phyloP scores from a whole-genome alignment of 495 filamentous ascomycete species.

The Xanthoparmelia taractica region DNA sequence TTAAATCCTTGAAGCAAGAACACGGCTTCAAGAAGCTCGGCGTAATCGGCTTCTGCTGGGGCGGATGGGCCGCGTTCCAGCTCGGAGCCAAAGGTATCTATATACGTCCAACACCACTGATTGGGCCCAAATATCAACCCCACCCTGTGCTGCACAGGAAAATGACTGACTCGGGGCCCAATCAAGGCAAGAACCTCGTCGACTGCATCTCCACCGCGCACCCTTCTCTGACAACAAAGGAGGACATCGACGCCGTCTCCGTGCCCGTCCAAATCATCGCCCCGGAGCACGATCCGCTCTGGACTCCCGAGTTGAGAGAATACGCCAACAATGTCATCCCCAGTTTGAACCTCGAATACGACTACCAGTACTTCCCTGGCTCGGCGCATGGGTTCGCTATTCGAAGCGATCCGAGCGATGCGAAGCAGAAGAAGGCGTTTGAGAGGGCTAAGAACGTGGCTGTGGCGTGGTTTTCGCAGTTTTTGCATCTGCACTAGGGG shows the following conservation, averaged over 20 bases:
- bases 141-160: too few species aligned
- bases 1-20: conserved; percentile 36
- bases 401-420: conserved; percentile 37
- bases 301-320: conserved; percentile 45
- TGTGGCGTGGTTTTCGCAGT: conserved; percentile 39
- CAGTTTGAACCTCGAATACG: conserved; percentile 40
- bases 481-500: conserved; percentile 12
- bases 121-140: too few species aligned
- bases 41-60: conserved; percentile 55
- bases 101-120: background rate
- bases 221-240: conserved; percentile 41
- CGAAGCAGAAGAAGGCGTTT: conserved; percentile 40
- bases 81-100: conserved; percentile 36
- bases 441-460: conserved; percentile 40
- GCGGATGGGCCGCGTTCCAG: conserved; percentile 50
- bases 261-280: conserved; percentile 54
- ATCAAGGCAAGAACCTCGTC: conserved; percentile 40
- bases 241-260: conserved; percentile 44
- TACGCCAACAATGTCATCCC: conserved; percentile 38
- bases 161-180: too few species aligned
- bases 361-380: conserved; percentile 52
- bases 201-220: conserved; percentile 49
- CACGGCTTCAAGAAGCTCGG: conserved; percentile 37
- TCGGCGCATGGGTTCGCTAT: conserved; percentile 44
- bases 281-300: conserved; percentile 46